Evolutionary conservation across 2,329 filamentous ascomycete genomes (phyloP).

Genomic region (Venturia pyrina): DNA sequence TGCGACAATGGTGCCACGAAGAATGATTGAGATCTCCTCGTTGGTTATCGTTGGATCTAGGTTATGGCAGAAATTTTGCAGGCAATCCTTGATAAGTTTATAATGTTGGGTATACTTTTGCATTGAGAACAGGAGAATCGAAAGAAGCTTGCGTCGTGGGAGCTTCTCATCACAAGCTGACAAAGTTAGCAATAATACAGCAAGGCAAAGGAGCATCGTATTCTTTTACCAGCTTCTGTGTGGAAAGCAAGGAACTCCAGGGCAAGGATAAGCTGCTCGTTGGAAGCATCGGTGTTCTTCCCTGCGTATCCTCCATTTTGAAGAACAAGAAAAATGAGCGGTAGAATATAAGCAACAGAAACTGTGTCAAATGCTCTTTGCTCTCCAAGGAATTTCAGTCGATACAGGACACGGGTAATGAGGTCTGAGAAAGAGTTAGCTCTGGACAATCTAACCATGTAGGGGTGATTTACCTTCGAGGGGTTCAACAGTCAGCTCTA

Average conservation of each 20-base stretch:
- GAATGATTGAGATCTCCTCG: slow-evolving; percentile 65
- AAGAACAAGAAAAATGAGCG: slow-evolving; percentile 70
- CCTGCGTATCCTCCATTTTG: slow-evolving; percentile 68
- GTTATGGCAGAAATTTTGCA: slow-evolving; percentile 75
- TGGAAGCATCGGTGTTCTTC: slow-evolving; percentile 60
- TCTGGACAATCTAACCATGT: slow-evolving; percentile 9
- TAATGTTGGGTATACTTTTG: slow-evolving; percentile 87
- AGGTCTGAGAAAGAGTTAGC: slow-evolving; percentile 36
- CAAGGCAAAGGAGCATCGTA: slow-evolving; percentile 54
- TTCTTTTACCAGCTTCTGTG: slow-evolving; percentile 64
- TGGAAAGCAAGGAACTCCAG: slow-evolving; percentile 86
- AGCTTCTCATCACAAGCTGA: slow-evolving; percentile 30
- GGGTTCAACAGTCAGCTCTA: slow-evolving; percentile 66
- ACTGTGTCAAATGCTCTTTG: slow-evolving; percentile 88
- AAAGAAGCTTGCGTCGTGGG: slow-evolving; percentile 64
- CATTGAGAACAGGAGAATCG: slow-evolving; percentile 69
- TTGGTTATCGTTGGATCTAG: slow-evolving; percentile 70
- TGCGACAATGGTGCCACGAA: slow-evolving; percentile 67
- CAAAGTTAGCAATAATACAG: slow-evolving; percentile 56
- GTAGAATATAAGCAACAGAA: slow-evolving; percentile 78
- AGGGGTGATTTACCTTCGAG: slow-evolving; percentile 29
- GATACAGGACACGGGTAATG: slow-evolving; percentile 80
- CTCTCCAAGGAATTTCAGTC: slow-evolving; percentile 80
- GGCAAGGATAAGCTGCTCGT: slow-evolving; percentile 81
- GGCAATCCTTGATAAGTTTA: slow-evolving; percentile 86